phyloP scores from a whole-genome alignment of 805 yeast genomes.

The Lipomyces orientalis region DNA sequence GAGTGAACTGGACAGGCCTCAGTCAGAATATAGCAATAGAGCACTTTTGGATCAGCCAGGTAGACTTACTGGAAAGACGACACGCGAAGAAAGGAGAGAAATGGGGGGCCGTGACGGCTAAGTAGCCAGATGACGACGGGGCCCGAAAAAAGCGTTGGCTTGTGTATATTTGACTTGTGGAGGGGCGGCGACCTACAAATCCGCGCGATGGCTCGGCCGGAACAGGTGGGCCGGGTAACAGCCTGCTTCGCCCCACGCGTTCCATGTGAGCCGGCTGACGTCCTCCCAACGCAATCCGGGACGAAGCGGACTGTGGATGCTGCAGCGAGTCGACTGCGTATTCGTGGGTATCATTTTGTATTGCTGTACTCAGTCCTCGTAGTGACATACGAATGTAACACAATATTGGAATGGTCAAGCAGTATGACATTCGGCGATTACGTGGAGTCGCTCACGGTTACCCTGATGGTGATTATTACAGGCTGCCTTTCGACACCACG shows the following conservation, averaged over 20 bases:
- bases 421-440: too few relatives aligned
- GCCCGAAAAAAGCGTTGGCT: neutral
- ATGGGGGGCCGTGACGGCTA: neutral
- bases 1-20: neutral
- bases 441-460: too few relatives aligned
- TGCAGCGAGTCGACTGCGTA: too few relatives aligned
- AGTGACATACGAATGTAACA: too few relatives aligned
- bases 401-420: too few relatives aligned
- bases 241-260: neutral
- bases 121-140: neutral
- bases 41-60: neutral
- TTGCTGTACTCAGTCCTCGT: too few relatives aligned
- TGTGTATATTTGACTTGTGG: neutral
- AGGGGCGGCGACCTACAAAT: neutral
- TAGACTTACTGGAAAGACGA: neutral
- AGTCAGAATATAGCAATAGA: neutral
- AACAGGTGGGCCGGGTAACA: neutral
- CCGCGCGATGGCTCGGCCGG: neutral
- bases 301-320: too few relatives aligned
- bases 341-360: too few relatives aligned
- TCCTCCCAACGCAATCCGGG: neutral
- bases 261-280: neutral
- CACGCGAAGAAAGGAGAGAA: neutral
- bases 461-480: too few relatives aligned
- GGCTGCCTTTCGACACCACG: too few relatives aligned